Conservation (phyloP, 306 rosid genomes). For the Hippophae tibetana region DNA sequence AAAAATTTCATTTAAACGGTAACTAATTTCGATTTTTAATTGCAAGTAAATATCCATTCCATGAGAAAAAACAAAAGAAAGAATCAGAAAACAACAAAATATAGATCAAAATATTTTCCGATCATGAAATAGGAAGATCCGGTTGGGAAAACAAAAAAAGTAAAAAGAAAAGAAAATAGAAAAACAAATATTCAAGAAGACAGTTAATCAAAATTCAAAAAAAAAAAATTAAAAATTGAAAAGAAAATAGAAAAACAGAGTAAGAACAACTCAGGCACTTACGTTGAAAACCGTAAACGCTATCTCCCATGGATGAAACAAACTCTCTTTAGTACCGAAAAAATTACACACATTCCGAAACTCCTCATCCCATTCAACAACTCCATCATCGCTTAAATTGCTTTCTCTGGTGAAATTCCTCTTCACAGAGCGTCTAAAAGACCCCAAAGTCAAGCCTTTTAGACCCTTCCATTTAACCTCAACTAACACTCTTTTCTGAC, state of each 20-base stretch:
- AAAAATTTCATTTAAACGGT: no score
- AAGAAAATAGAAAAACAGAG: neutral
- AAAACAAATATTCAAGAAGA: no score
- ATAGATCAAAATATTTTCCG: no score
- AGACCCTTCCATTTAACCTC: constrained; percentile 34
- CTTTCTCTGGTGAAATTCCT: constrained; percentile 18
- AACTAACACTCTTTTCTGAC: constrained; percentile 1
- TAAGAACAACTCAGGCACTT: neutral
- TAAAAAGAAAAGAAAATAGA: neutral
- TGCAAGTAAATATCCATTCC: no score
- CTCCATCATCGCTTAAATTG: constrained; percentile 9
- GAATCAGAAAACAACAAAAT: no score
- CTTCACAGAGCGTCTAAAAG: constrained; percentile 20
- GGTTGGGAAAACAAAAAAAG: no score
- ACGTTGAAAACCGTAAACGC: constrained; percentile 19
- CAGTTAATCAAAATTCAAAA: neutral
- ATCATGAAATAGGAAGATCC: no score
- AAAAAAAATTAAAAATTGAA: neutral
- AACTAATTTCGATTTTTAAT: no score
- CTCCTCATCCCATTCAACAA: constrained; percentile 23
- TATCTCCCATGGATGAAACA: constrained; percentile 24
- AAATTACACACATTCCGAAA: constrained; percentile 20
- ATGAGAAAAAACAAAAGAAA: no score
- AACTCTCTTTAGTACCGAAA: constrained; percentile 20
- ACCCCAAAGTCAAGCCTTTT: constrained; percentile 19